These are phyloP conservation scores for Podospora pseudocomata DNA, from an alignment of 495 filamentous ascomycete species.

Conservation along the genomic window DNA sequence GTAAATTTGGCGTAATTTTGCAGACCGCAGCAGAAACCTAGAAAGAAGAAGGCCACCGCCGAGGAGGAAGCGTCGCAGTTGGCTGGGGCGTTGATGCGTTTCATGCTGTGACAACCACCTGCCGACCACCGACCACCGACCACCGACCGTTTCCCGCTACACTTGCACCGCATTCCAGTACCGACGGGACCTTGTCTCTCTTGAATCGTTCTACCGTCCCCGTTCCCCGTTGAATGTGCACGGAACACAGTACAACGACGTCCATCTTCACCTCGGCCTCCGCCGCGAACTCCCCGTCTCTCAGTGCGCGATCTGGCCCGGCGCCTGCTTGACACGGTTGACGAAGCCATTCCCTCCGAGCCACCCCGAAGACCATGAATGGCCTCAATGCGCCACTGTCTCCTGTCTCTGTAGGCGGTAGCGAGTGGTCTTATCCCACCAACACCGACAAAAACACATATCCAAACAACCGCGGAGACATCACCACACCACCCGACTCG, in stretches of 20 bases:
- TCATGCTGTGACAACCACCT: conserved; percentile 22
- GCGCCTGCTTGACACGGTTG: conserved; percentile 21
- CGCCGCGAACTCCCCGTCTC: neutral
- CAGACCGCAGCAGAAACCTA: conserved; percentile 5
- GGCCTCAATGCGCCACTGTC: conserved; percentile 65
- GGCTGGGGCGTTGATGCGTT: conserved; percentile 19
- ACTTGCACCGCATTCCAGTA: neutral
- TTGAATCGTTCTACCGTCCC: neutral
- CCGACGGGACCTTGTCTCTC: neutral
- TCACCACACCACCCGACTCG: conserved; percentile 68
- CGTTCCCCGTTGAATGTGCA: conserved; percentile 1
- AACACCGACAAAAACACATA: conserved; percentile 49
- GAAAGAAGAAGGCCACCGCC: neutral
- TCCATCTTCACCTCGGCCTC: conserved; percentile 9
- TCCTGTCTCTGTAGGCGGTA: conserved; percentile 75
- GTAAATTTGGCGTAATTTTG: conserved; percentile 10
- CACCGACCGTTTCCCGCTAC: neutral
- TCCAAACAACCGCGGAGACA: conserved; percentile 56
- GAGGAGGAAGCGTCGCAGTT: conserved; percentile 6
- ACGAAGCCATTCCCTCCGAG: conserved; percentile 10
- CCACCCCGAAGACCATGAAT: conserved; percentile 41
- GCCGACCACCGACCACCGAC: neutral
- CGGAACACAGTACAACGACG: conserved; percentile 2
- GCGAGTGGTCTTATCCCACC: conserved; percentile 81
- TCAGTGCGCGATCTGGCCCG: conserved; percentile 16